Percentiles rank a stretch among this genome's conserved stretches.
Conservation (phyloP, 208 protist species). For the Herpetomonas samuelpessoai region DNA sequence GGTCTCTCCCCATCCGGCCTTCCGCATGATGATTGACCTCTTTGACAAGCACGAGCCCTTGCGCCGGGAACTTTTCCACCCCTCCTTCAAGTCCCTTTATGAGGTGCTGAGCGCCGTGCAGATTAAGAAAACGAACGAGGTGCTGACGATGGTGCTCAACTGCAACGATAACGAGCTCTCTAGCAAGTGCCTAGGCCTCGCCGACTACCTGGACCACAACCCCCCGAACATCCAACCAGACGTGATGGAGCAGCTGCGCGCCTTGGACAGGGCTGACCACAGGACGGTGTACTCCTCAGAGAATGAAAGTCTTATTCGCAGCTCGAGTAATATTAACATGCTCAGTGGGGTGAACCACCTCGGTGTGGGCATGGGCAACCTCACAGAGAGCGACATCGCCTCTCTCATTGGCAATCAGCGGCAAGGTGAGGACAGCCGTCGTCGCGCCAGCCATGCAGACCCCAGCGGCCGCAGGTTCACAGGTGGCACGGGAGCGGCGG, state of each 20-base stretch:
- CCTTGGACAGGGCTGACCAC: slow-evolving; percentile 46
- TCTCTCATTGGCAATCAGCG: background rate
- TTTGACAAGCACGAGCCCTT: slow-evolving; percentile 91
- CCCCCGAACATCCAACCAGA: slow-evolving; percentile 64
- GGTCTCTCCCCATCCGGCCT: slow-evolving; percentile 81
- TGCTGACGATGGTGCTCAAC: slow-evolving; percentile 78
- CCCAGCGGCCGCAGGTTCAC: background rate
- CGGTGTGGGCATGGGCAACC: background rate
- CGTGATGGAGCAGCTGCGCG: slow-evolving; percentile 64
- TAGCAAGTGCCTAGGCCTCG: slow-evolving; percentile 78
- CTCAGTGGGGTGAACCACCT: slow-evolving; percentile 2
- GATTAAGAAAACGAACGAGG: slow-evolving; percentile 83
- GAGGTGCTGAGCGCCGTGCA: slow-evolving; percentile 82
- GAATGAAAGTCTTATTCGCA: slow-evolving; percentile 32
- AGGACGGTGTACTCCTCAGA: slow-evolving; percentile 30
- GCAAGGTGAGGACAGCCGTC: slow-evolving; percentile 1
- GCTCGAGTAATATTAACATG: slow-evolving; percentile 13
- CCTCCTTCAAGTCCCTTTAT: slow-evolving; percentile 89
- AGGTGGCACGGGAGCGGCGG: background rate
- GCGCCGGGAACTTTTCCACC: slow-evolving; percentile 84
- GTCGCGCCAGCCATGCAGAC: too few species aligned
- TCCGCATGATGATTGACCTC: slow-evolving; percentile 89
- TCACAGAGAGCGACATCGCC: background rate
- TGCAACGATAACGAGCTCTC: slow-evolving; percentile 80
- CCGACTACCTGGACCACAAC: slow-evolving; percentile 91